These are phyloP conservation scores for Solanum lycopersicoides DNA, from an alignment of 257 asterid species.

Conservation along the genomic window DNA sequence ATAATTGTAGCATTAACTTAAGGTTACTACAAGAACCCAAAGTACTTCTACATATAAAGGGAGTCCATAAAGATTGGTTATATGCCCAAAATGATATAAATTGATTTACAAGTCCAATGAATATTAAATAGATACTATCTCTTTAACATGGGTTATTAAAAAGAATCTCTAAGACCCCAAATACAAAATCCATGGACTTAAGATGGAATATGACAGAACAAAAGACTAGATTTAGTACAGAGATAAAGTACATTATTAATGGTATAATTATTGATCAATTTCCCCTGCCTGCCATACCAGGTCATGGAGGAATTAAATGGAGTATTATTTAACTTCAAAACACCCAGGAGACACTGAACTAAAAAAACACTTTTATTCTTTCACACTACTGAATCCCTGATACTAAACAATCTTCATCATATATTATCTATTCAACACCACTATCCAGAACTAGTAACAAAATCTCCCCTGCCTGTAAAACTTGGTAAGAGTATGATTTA, in stretches of 20 bases:
- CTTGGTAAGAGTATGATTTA: neutral
- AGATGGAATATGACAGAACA: neutral
- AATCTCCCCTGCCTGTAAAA: neutral
- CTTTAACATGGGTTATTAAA: too few species aligned
- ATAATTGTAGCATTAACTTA: too few species aligned
- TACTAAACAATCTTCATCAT: neutral
- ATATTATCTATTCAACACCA: neutral
- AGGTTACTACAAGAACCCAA: too few species aligned
- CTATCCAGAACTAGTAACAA: neutral
- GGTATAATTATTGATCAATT: neutral
- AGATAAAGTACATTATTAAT: neutral
- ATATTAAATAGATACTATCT: too few species aligned
- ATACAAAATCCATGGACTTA: neutral
- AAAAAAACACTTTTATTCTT: neutral
- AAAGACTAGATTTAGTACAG: neutral
- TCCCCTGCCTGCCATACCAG: neutral
- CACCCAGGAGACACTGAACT: neutral
- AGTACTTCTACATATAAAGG: too few species aligned
- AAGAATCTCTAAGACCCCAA: too few species aligned
- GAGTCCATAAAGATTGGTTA: too few species aligned
- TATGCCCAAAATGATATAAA: too few species aligned
- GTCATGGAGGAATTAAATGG: neutral
- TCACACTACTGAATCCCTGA: neutral
- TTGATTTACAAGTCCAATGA: too few species aligned
- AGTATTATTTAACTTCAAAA: neutral